Conservation (phyloP, 192 early-diverging fungal genomes). For the Coemansia sp. region DNA sequence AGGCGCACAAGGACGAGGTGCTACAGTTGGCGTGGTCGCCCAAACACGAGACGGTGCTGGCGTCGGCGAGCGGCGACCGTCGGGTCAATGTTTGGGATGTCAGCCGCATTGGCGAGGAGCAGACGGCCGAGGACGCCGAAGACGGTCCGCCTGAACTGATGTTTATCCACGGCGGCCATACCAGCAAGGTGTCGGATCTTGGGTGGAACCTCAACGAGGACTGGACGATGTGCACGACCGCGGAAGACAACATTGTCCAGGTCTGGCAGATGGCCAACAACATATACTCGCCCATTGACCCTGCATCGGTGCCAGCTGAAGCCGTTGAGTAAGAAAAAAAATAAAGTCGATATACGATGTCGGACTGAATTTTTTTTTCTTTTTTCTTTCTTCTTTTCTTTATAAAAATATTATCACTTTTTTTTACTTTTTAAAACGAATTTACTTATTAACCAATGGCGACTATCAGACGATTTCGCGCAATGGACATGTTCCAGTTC, state of each 20-base stretch:
- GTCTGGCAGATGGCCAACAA: slow-evolving; percentile 95
- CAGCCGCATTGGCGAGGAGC: slow-evolving; percentile 90
- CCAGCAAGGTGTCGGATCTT: slow-evolving; percentile 94
- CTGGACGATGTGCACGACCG: slow-evolving; percentile 92
- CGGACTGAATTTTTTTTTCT: background rate
- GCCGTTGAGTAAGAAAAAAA: slow-evolving; percentile 26
- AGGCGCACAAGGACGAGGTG: slow-evolving; percentile 89
- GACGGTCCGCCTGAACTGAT: slow-evolving; percentile 96
- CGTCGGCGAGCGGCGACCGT: slow-evolving; percentile 86
- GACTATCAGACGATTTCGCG: slow-evolving; percentile 64
- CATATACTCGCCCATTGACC: slow-evolving; percentile 53
- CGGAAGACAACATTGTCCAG: slow-evolving; percentile 97
- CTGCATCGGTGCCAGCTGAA: slow-evolving; percentile 28
- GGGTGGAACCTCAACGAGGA: slow-evolving; percentile 92
- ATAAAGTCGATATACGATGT: too few relatives aligned
- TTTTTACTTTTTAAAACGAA: slow-evolving; percentile 1
- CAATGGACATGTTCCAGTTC: slow-evolving; percentile 92
- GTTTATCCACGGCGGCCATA: slow-evolving; percentile 99
- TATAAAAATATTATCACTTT: background rate
- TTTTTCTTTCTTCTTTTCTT: slow-evolving; percentile 7
- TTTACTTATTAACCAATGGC: slow-evolving; percentile 31
- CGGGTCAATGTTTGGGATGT: slow-evolving; percentile 95
- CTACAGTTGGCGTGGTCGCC: slow-evolving; percentile 94
- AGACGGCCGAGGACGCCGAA: slow-evolving; percentile 93
- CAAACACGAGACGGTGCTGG: slow-evolving; percentile 86